Conservation (phyloP, 768 basidiomycete genomes). For the Lentinula boryana region DNA sequence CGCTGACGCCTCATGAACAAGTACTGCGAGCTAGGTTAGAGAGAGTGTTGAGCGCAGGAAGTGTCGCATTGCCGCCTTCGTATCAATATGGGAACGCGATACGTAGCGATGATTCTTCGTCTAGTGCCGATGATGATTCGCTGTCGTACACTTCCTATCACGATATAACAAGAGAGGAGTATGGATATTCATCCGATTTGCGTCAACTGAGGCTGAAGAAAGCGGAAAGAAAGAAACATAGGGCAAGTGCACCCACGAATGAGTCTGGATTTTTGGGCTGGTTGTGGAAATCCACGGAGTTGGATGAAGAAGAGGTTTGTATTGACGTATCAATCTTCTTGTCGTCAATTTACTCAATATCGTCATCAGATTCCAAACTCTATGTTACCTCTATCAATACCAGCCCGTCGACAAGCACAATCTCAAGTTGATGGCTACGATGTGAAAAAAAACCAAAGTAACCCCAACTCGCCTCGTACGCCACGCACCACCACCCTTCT, state of each 20-base stretch:
- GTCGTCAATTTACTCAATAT: not conserved
- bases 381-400: not conserved
- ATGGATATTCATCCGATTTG: not conserved
- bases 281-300: not conserved
- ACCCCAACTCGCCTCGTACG: not conserved
- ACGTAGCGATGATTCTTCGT: not conserved
- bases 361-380: not conserved
- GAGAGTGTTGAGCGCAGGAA: not conserved
- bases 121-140: not conserved
- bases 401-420: not conserved
- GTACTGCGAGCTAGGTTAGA: slow-evolving; percentile 3
- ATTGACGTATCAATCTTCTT: not conserved
- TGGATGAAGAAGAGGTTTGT: not conserved
- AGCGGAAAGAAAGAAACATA: not conserved
- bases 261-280: not conserved
- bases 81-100: not conserved
- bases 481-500: not conserved
- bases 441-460: not conserved
- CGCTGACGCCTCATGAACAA: slow-evolving; percentile 3
- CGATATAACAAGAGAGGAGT: not conserved
- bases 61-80: not conserved
- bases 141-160: not conserved
- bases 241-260: not conserved
- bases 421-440: not conserved
- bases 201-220: not conserved